Evolutionary conservation across 306 rosid genomes (phyloP), one percentile per base, ranked within the genome.

Genomic region (Alnus glutinosa): DNA sequence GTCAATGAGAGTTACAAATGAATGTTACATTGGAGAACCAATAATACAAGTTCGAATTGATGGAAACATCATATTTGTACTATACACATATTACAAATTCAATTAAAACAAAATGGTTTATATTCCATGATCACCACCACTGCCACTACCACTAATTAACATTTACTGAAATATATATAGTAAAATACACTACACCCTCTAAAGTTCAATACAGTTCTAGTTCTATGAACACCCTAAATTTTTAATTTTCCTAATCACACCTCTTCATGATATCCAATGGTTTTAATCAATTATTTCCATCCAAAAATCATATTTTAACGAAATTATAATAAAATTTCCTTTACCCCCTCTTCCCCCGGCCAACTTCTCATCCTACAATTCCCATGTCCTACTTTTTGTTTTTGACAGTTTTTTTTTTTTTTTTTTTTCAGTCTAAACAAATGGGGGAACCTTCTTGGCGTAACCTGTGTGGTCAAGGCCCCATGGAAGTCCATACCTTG

Each of bases 391-490:
- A 51, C 69, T 42, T 42, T 42, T 42, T 5, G 0, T 42, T 4
- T 51, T 4, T 63, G 28, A 23, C 28, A 23, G 28, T 23, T 23
- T 5, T 42, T 42, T 42, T 42, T 0, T 42, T 4, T 46, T 5
- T 63, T 10, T 23, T 55, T 14, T 11, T 46, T 46, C 49, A 6
- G 49, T 54, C 68, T 32, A 52, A 72, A 42, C 37, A 79, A 76
- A 77, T 55, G 85, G 81, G 81, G 74, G 83, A 68, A 77, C 36
- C 1, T 72, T n/a, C 19, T 6, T 57, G 62, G 80, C 52, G 49
- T 68, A 80, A 46, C 51, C 80, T 61, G 37, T 74, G 80, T 81
- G 83, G 59, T 73, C 76, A 81, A 64, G 77, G 58, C 76, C 55
- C 79, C 79, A 70, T 67, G 49, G 73, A 85, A 68, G 49, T 39